A percentile compares a stretch with the other conserved stretches of the same genome.
Evolutionary conservation across 1,284 basidiomycete species (phyloP).

Genomic region (Boletellus sp.): DNA sequence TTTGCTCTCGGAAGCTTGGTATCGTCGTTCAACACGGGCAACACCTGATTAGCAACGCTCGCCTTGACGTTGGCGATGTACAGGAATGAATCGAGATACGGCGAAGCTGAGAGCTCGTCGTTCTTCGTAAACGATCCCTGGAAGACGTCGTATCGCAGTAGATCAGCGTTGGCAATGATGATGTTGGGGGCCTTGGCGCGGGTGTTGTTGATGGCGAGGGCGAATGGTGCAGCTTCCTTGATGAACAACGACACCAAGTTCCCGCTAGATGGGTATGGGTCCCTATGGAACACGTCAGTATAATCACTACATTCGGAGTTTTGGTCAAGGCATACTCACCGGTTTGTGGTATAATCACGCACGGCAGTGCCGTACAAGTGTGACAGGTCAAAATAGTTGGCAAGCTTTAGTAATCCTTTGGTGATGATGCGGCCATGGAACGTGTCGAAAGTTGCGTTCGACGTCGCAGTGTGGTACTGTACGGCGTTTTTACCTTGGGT

Average conservation of each 20-base stretch:
- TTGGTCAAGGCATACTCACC: slow-evolving; percentile 39
- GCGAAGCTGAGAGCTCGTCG: slow-evolving; percentile 73
- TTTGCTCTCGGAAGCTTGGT: slow-evolving; percentile 36
- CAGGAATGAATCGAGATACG: slow-evolving; percentile 60
- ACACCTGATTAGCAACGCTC: slow-evolving; percentile 48
- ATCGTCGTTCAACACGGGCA: slow-evolving; percentile 49
- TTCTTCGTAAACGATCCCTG: slow-evolving; percentile 72
- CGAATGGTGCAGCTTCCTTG: slow-evolving; percentile 53
- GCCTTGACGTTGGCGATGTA: slow-evolving; percentile 54
- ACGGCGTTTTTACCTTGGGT: not conserved
- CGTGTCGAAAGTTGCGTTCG: slow-evolving; percentile 56
- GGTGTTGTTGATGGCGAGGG: slow-evolving; percentile 58
- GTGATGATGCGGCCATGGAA: slow-evolving; percentile 49
- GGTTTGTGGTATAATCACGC: slow-evolving; percentile 63
- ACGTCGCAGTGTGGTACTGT: slow-evolving; percentile 54
- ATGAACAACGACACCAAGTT: slow-evolving; percentile 63
- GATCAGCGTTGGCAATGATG: slow-evolving; percentile 72
- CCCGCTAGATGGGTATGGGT: slow-evolving; percentile 63
- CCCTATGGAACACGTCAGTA: slow-evolving; percentile 33
- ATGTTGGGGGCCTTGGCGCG: slow-evolving; percentile 57
- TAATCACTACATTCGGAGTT: not conserved
- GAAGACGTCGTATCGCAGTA: slow-evolving; percentile 70
- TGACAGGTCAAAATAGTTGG: slow-evolving; percentile 51
- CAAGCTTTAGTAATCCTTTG: slow-evolving; percentile 49
- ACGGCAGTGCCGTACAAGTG: slow-evolving; percentile 67